These are phyloP conservation scores for Tuber aestivum DNA, from an alignment of 495 filamentous ascomycete species.

Conservation along the genomic window DNA sequence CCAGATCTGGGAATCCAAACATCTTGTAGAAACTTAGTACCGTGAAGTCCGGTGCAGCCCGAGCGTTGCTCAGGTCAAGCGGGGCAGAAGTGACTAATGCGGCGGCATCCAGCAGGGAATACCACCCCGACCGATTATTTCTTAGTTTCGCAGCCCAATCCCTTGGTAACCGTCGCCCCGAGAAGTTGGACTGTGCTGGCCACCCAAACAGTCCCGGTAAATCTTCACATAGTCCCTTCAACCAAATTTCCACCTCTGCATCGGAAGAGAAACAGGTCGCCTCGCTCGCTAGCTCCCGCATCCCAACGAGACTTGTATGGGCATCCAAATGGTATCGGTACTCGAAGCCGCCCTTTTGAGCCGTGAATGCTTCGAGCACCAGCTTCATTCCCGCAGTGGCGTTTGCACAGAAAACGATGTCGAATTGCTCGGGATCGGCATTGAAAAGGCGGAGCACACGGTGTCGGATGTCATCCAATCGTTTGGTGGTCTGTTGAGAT, in stretches of 20 bases:
- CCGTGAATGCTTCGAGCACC: slow-evolving; percentile 67
- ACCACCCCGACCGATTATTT: slow-evolving; percentile 45
- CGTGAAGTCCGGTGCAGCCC: slow-evolving; percentile 72
- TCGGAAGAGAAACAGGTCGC: slow-evolving; percentile 63
- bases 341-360: slow-evolving; percentile 60
- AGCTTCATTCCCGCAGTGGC: slow-evolving; percentile 87
- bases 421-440: slow-evolving; percentile 75
- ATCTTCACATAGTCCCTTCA: slow-evolving; percentile 43
- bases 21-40: slow-evolving; percentile 94
- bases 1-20: slow-evolving; percentile 90
- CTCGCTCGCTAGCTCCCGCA: slow-evolving; percentile 62
- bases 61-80: slow-evolving; percentile 60
- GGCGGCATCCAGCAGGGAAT: slow-evolving; percentile 86
- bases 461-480: slow-evolving; percentile 70
- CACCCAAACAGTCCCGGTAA: slow-evolving; percentile 63
- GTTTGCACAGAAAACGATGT: slow-evolving; percentile 87
- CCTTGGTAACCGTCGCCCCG: slow-evolving; percentile 69
- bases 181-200: slow-evolving; percentile 90
- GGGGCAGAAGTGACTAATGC: slow-evolving; percentile 70
- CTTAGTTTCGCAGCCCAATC: slow-evolving; percentile 60
- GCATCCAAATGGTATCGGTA: slow-evolving; percentile 79
- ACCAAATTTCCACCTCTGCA: slow-evolving; percentile 63
- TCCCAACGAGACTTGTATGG: slow-evolving; percentile 83
- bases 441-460: slow-evolving; percentile 72
- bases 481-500: slow-evolving; percentile 66